These are phyloP conservation scores for Pseudonitzschia multiseries DNA, from an alignment of 108 stramenopile genomes.

Conservation along the genomic window DNA sequence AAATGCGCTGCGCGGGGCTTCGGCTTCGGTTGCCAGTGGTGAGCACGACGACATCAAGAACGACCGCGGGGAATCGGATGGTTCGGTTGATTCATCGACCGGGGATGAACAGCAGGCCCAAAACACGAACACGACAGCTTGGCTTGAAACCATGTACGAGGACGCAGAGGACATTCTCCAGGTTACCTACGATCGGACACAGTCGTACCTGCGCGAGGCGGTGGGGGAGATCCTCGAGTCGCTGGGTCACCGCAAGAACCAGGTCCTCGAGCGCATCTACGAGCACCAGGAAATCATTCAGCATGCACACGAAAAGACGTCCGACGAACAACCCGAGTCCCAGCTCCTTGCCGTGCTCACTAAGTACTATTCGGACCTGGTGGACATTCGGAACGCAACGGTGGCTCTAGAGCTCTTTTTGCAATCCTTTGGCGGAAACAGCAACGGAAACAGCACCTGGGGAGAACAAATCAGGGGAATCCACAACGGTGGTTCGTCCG, in stretches of 20 bases:
- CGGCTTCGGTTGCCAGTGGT: no score
- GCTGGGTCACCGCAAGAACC: background rate
- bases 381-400: background rate
- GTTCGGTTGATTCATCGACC: no score
- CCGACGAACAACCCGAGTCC: background rate
- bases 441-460: background rate
- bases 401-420: background rate
- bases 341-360: background rate
- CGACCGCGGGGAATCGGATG: no score
- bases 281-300: conserved; percentile 3
- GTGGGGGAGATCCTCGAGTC: background rate
- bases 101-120: background rate
- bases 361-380: background rate
- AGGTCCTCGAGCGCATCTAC: background rate
- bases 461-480: no score
- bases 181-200: background rate
- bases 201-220: background rate
- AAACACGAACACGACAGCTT: background rate
- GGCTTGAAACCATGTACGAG: background rate
- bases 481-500: no score
- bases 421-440: background rate
- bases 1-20: no score
- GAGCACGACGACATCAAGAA: no score
- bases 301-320: no score
- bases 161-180: conserved; percentile 1